Percentiles rank a stretch among this genome's conserved stretches.
phyloP scores from a whole-genome alignment of 1,284 basidiomycete species.

The Ceratobasidium sp. region DNA sequence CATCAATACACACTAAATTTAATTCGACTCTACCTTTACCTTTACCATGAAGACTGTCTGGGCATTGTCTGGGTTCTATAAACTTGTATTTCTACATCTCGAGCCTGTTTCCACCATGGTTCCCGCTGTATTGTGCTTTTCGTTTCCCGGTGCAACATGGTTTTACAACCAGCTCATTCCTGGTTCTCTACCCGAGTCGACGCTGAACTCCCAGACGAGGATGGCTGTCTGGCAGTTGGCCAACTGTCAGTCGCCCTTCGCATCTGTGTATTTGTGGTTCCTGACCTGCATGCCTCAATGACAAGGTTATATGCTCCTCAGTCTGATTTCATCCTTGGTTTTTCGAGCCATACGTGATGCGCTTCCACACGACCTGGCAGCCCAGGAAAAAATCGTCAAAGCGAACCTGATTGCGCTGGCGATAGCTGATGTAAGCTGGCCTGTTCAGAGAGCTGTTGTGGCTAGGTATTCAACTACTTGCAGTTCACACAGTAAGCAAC shows the following conservation, averaged over 20 bases:
- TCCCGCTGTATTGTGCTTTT: constrained; percentile 70
- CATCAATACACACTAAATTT: not conserved
- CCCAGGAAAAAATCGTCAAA: constrained; percentile 77
- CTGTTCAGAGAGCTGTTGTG: constrained; percentile 11
- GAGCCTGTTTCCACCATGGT: constrained; percentile 77
- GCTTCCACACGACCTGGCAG: constrained; percentile 67
- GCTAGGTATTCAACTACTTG: constrained; percentile 21
- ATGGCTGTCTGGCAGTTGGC: constrained; percentile 80
- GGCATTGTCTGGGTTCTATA: constrained; percentile 76
- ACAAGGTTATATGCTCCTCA: constrained; percentile 75
- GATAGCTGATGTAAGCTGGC: constrained; percentile 74
- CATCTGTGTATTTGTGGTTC: not conserved
- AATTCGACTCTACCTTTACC: constrained; percentile 40
- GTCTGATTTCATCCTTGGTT: constrained; percentile 74
- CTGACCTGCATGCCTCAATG: not conserved
- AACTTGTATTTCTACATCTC: constrained; percentile 73
- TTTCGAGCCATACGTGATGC: constrained; percentile 77
- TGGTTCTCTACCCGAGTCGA: constrained; percentile 54
- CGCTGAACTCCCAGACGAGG: constrained; percentile 64
- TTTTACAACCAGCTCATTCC: constrained; percentile 79
- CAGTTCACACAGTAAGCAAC: constrained; percentile 69
- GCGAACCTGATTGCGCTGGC: constrained; percentile 73
- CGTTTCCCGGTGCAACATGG: constrained; percentile 74
- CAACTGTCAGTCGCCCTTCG: constrained; percentile 66
- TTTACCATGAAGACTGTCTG: constrained; percentile 62